These are phyloP conservation scores for Tetrahymena elliotti DNA, from an alignment of 73 alveolate species.

Conservation along the genomic window DNA sequence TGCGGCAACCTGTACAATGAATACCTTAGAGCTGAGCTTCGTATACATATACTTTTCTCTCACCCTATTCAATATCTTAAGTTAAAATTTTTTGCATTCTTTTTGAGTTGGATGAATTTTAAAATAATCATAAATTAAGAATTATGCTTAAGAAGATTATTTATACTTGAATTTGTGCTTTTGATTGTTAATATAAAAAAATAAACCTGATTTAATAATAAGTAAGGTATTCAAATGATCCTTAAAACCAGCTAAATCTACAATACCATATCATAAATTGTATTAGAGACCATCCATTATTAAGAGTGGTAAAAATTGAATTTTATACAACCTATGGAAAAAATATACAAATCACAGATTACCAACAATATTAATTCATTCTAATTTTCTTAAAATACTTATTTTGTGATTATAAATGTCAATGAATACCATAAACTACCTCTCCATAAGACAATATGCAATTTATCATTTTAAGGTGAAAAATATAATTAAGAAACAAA, in stretches of 20 bases:
- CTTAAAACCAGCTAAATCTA: neutral
- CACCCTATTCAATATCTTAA: neutral
- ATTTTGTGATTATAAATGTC: neutral
- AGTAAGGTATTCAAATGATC: neutral
- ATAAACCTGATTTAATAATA: neutral
- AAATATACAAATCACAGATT: no score
- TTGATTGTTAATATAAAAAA: neutral
- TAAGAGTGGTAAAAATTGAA: neutral
- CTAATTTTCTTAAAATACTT: no score
- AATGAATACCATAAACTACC: no score
- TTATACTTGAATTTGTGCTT: neutral
- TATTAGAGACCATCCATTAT: neutral
- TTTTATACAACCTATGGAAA: neutral
- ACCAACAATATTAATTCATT: neutral
- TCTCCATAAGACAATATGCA: no score
- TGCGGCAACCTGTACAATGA: neutral
- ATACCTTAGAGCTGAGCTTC: neutral
- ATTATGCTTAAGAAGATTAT: neutral
- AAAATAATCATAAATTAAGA: neutral
- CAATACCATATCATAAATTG: neutral
- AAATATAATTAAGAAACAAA: no score
- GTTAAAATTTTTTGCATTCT: neutral
- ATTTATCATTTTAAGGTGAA: no score
- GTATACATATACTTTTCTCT: neutral
- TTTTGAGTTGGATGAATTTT: neutral